A percentile compares a stretch with the other conserved stretches of the same genome.
phyloP scores from a whole-genome alignment of 805 yeast species.

The Lachancea kluyveri region DNA sequence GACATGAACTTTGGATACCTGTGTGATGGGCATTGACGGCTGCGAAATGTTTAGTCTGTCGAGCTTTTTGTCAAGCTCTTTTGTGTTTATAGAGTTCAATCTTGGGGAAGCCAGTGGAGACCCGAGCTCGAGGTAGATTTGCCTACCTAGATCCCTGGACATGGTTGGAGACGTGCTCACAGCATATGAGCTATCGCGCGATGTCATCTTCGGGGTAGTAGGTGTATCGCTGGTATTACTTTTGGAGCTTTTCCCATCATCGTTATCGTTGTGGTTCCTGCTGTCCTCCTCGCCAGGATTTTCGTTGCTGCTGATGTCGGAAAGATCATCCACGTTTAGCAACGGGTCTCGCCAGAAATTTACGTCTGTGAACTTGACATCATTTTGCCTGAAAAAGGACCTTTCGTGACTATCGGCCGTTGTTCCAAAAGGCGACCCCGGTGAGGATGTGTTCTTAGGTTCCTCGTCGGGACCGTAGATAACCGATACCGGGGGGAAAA shows the following conservation, averaged over 20 bases:
- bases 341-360: conserved; percentile 90
- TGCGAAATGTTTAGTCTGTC: conserved; percentile 15
- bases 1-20: conserved; percentile 21
- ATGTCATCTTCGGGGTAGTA: conserved; percentile 1
- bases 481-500: conserved; percentile 75
- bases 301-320: conserved; percentile 42
- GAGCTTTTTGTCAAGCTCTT: conserved; percentile 12
- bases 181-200: neutral
- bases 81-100: conserved; percentile 14
- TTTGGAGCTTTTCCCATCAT: conserved; percentile 11
- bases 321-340: conserved; percentile 51
- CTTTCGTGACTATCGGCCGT: conserved; percentile 39
- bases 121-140: conserved; percentile 30
- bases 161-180: neutral
- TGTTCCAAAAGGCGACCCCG: conserved; percentile 24
- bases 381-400: conserved; percentile 17
- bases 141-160: conserved; percentile 23
- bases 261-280: conserved; percentile 6
- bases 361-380: conserved; percentile 65
- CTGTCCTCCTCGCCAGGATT: conserved; percentile 18
- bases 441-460: conserved; percentile 27
- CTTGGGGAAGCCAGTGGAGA: conserved; percentile 31
- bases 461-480: conserved; percentile 28
- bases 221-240: conserved; percentile 8
- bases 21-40: conserved; percentile 17